These are phyloP conservation scores for Aspergillus brunneoviolaceus DNA, from an alignment of 2,329 filamentous ascomycete species.

Conservation along the genomic window DNA sequence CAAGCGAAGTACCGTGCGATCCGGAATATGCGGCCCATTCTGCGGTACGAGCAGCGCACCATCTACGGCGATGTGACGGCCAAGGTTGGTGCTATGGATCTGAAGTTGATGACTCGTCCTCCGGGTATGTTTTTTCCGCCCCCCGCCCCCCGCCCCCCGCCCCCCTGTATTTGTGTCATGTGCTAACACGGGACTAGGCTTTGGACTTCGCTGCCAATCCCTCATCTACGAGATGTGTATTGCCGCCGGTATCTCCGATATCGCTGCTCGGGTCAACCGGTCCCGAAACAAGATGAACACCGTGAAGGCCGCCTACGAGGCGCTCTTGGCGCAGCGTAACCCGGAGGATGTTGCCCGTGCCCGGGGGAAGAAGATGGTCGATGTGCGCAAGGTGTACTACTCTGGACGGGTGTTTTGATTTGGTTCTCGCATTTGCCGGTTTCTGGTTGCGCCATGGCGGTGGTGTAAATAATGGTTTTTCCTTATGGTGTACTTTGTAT, in stretches of 20 bases:
- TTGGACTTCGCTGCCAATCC: constrained; percentile 86
- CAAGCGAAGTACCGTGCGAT: constrained; percentile 82
- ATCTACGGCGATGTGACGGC: constrained; percentile 80
- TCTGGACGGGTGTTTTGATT: constrained; percentile 53
- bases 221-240: constrained; percentile 94
- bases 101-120: constrained; percentile 77
- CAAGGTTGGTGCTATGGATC: constrained; percentile 85
- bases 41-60: constrained; percentile 86
- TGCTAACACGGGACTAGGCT: constrained; percentile 61
- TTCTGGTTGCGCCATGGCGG: constrained; percentile 17
- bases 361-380: constrained; percentile 90
- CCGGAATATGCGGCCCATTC: constrained; percentile 88
- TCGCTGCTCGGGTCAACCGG: constrained; percentile 77
- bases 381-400: constrained; percentile 96
- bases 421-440: not conserved
- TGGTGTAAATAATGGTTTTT: constrained; percentile 25
- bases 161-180: not conserved
- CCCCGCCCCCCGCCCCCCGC: too few relatives aligned
- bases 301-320: constrained; percentile 85
- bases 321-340: constrained; percentile 76
- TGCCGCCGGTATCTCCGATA: constrained; percentile 79
- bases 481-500: constrained; percentile 18
- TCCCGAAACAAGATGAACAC: constrained; percentile 97
- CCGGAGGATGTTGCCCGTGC: constrained; percentile 88
- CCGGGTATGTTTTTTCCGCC: constrained; percentile 65